Percentiles rank a stretch among this genome's conserved stretches.
phyloP scores from a whole-genome alignment of 176 grass and related monocot genomes.

The Triticum aestivum region IWGSC_CS_RefSeq_v2.1 NC_057803.1:529879158-529879657 shows the following conservation, averaged over 20 bases:
- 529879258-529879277: neutral
- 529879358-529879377: conserved; percentile 22
- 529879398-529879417: conserved; percentile 8
- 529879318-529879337: neutral
- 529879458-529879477: neutral
- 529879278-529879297: neutral
- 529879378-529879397: neutral
- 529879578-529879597: neutral
- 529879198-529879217: neutral
- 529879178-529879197: neutral
- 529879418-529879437: neutral
- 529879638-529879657: neutral
- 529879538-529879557: neutral
- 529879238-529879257: neutral
- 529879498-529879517: neutral
- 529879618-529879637: neutral
- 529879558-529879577: neutral
- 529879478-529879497: neutral
- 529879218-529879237: conserved; percentile 13
- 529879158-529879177: neutral
- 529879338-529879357: neutral
- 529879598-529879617: neutral
- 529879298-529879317: neutral
- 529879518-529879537: neutral
- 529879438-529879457: conserved; percentile 14